phyloP scores from a whole-genome alignment of 306 rosid species.

The Echinosophora koreensis region DNA sequence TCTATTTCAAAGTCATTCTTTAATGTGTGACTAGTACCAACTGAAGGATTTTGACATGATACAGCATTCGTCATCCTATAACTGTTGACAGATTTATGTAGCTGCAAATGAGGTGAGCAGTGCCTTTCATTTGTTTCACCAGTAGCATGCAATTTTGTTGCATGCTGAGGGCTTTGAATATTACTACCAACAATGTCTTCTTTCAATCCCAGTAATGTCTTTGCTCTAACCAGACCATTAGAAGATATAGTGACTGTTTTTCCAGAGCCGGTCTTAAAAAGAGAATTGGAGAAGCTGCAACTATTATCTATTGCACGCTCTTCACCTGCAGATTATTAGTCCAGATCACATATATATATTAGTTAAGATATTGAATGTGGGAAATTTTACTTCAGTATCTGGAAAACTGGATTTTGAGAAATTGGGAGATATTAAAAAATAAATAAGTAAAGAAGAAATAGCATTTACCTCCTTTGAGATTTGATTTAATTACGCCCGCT shows the following conservation, averaged over 20 bases:
- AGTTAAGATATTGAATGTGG: background rate
- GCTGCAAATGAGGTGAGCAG: constrained; percentile 24
- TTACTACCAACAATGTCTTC: constrained; percentile 47
- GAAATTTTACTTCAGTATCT: background rate
- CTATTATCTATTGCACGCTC: constrained; percentile 46
- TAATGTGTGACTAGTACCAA: constrained; percentile 34
- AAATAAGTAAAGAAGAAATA: no score
- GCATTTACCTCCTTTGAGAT: no score
- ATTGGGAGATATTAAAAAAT: background rate
- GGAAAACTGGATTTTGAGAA: background rate
- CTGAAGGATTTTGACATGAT: constrained; percentile 47
- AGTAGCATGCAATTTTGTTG: constrained; percentile 9
- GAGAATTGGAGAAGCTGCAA: constrained; percentile 65
- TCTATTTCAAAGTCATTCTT: constrained; percentile 47
- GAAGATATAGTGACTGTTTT: constrained; percentile 76
- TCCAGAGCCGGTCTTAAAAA: constrained; percentile 84
- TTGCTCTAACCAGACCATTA: constrained; percentile 71
- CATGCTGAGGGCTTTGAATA: constrained; percentile 48
- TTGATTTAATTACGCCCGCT: no score
- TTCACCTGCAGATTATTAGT: constrained; percentile 56
- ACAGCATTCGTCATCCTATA: constrained; percentile 23
- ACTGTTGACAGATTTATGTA: constrained; percentile 37
- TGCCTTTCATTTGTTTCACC: constrained; percentile 40
- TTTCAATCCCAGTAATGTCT: constrained; percentile 65
- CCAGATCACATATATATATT: background rate